Percentiles rank a stretch among this genome's conserved stretches.
These are phyloP conservation scores for Takakia lepidozioides DNA, from an alignment of 225 moss, liverwort and hornwort species.

Conservation along the genomic window DNA sequence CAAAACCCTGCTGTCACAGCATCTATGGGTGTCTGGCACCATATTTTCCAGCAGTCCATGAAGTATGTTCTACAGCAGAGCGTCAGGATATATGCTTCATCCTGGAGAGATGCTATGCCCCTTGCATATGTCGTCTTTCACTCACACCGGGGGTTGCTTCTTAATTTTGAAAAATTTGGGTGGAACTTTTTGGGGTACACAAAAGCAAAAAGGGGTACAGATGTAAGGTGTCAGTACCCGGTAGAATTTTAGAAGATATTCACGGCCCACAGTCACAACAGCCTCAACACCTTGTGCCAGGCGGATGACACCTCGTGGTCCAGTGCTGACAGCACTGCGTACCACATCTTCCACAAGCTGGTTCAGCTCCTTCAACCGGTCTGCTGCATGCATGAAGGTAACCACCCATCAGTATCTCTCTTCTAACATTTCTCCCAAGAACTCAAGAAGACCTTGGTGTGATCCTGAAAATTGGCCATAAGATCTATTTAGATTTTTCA, in stretches of 20 bases:
- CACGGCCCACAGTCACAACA: slow-evolving; percentile 69
- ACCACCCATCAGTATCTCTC: neutral
- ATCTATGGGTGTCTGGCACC: no score
- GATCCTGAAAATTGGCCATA: neutral
- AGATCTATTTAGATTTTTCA: no score
- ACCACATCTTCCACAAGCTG: slow-evolving; percentile 73
- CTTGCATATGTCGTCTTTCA: no score
- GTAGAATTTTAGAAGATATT: slow-evolving; percentile 69
- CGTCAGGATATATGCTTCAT: no score
- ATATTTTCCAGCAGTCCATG: neutral
- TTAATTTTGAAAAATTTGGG: no score
- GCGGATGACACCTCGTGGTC: slow-evolving; percentile 77
- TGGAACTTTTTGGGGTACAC: no score
- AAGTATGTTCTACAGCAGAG: no score
- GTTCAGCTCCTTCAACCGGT: slow-evolving; percentile 71
- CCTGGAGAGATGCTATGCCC: no score
- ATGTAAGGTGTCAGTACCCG: slow-evolving; percentile 50
- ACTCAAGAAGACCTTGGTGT: neutral
- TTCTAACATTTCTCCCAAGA: neutral
- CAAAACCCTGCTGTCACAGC: no score
- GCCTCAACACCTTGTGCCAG: slow-evolving; percentile 92
- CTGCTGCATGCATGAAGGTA: slow-evolving; percentile 16
- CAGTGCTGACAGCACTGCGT: slow-evolving; percentile 71
- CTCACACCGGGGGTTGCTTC: no score
- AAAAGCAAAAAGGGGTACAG: neutral